Conservation (phyloP, 306 rosid species). For the Cucurbita moschata region DNA sequence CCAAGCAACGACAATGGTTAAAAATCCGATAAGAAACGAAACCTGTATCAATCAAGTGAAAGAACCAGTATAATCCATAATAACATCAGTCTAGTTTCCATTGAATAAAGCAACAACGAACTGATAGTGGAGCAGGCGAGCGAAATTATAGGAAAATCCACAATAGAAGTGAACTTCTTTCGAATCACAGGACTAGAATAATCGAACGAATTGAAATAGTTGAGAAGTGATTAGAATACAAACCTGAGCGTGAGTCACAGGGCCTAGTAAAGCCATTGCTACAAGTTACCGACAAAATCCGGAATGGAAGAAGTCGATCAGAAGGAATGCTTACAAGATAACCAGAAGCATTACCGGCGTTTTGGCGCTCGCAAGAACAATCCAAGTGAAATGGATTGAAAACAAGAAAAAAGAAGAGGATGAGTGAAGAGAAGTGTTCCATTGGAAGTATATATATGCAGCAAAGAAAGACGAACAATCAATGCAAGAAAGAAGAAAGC, state of each 20-base stretch:
- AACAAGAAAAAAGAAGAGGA: background rate
- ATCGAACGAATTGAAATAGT: background rate
- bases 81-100: background rate
- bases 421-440: slow-evolving; percentile 2
- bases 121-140: background rate
- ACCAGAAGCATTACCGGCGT: background rate
- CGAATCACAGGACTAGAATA: background rate
- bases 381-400: background rate
- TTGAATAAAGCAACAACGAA: background rate
- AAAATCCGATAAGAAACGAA: slow-evolving; percentile 1
- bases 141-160: background rate
- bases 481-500: background rate
- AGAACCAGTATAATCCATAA: background rate
- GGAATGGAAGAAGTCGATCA: background rate
- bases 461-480: background rate
- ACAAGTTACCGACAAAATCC: background rate
- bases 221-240: slow-evolving; percentile 7
- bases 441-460: background rate
- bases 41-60: background rate
- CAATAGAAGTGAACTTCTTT: background rate
- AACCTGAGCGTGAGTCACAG: slow-evolving; percentile 83
- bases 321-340: background rate
- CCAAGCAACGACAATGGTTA: slow-evolving; percentile 28
- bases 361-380: background rate
- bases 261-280: slow-evolving; percentile 41